Evolutionary conservation across 164 flowering plant species (phyloP), one percentile per base, ranked within the genome.

Genomic region (Nelumbo lutea): DNA sequence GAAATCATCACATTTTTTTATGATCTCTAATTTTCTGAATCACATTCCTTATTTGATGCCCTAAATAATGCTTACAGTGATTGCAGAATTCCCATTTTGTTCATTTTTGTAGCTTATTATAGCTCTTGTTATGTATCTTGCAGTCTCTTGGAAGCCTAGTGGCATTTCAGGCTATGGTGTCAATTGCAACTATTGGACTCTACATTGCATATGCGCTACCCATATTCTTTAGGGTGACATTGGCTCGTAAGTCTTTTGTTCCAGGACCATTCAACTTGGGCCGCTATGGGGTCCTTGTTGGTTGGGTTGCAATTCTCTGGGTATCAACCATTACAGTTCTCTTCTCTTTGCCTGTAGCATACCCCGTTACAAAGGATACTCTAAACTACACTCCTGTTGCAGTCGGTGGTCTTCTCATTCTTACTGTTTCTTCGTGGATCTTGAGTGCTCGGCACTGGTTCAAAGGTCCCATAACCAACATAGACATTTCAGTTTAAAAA

Each of bases 381-480:
- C 89, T 95, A 65, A 92, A 92, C 77, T 95, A 95, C 75, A 92
- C 97, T 60, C 98, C 98, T 38, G 88, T 86, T 70, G 99, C 98
- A 6, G 97, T 92, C 45, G 92, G 93, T 9, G 90, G 94, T 15
- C 75, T 89, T 14, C 64, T 93, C 14, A 56, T 89, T 61, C 76
- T 90, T 38, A 71, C 74, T 1, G 81, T 89, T 50, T 75, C 80
- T 42, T 72, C 80, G 14, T 93, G 97, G 98, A 70, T 90, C 15
- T 41, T 90, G 9, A 82, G 82, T 66, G 98, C 87, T 45, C 81
- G 90, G 13, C 79, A 80, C 66, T 91, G 97, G 97, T 89, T 91
- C 72, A 87, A 53, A 80, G 95, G 95, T 68, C 95, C 97, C 42
- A 64, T 83, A 15, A 81, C 88, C 69, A 90, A 90, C 77, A 73